Evolutionary conservation across 768 basidiomycete genomes (phyloP).

Genomic region (Boletus vermiculosoides): DNA sequence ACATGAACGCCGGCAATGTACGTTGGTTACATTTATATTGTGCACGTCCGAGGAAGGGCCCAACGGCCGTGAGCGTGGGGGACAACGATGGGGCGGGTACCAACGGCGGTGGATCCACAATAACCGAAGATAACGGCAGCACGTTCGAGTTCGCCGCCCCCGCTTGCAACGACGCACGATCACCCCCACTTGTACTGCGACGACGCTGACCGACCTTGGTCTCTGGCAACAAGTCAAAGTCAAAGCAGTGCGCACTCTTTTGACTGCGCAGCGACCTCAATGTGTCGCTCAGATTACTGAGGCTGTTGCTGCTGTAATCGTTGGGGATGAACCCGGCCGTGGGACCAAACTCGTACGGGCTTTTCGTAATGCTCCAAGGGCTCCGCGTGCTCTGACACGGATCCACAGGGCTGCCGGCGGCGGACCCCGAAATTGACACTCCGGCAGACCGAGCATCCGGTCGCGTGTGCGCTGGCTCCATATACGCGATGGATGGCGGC

Average conservation of each 20-base stretch:
- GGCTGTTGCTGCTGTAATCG: slow-evolving; percentile 10
- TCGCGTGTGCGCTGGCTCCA: slow-evolving; percentile 19
- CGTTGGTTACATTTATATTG: slow-evolving; percentile 34
- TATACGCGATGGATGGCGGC: slow-evolving; percentile 19
- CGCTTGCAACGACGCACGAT: neutral
- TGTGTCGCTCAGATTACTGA: slow-evolving; percentile 6
- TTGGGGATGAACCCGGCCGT: slow-evolving; percentile 31
- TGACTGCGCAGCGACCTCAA: slow-evolving; percentile 15
- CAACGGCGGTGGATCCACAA: neutral
- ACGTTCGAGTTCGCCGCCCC: too few species aligned
- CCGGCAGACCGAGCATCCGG: slow-evolving; percentile 1
- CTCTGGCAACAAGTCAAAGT: slow-evolving; percentile 29
- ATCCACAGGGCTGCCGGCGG: neutral
- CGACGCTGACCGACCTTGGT: neutral
- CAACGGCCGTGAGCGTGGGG: slow-evolving; percentile 1
- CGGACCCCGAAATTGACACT: neutral
- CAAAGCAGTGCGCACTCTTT: slow-evolving; percentile 22
- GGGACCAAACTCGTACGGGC: slow-evolving; percentile 20
- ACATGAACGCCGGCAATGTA: neutral
- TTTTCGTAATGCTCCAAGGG: neutral
- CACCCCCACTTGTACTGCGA: neutral
- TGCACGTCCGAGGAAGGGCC: slow-evolving; percentile 18
- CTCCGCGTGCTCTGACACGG: slow-evolving; percentile 2
- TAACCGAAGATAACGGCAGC: neutral
- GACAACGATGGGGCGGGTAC: neutral